Evolutionary conservation across 306 rosid genomes (phyloP).

Genomic region (Vigna nakashimae): DNA sequence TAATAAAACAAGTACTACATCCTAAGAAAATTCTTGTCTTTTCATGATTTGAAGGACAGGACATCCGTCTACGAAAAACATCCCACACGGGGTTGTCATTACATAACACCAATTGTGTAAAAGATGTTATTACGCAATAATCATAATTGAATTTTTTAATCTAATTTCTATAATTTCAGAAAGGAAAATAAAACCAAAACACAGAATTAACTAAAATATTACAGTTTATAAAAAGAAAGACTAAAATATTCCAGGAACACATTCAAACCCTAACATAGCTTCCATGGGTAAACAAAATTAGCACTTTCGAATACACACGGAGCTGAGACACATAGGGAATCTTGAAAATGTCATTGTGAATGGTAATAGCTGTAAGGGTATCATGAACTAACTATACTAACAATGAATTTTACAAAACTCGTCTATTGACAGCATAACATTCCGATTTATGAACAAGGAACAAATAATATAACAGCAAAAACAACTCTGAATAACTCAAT

Average conservation of each 20-base stretch:
- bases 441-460: conserved; percentile 23
- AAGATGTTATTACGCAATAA: too few relatives aligned
- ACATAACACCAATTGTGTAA: too few relatives aligned
- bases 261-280: not conserved
- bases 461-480: conserved; percentile 24
- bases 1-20: too few relatives aligned
- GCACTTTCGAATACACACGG: not conserved
- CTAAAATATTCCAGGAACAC: not conserved
- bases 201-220: not conserved
- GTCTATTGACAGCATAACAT: conserved; percentile 5
- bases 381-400: not conserved
- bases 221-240: not conserved
- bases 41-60: too few relatives aligned
- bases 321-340: not conserved
- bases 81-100: too few relatives aligned
- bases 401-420: conserved; percentile 21
- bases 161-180: not conserved
- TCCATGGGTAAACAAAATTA: not conserved
- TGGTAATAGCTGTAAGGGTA: not conserved
- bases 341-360: not conserved
- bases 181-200: not conserved
- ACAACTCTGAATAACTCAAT: conserved; percentile 23
- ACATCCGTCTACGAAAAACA: too few relatives aligned
- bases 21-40: too few relatives aligned
- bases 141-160: too few relatives aligned